phyloP scores from a whole-genome alignment of 23 red algal species.

The Gracilariopsis chorda region DNA sequence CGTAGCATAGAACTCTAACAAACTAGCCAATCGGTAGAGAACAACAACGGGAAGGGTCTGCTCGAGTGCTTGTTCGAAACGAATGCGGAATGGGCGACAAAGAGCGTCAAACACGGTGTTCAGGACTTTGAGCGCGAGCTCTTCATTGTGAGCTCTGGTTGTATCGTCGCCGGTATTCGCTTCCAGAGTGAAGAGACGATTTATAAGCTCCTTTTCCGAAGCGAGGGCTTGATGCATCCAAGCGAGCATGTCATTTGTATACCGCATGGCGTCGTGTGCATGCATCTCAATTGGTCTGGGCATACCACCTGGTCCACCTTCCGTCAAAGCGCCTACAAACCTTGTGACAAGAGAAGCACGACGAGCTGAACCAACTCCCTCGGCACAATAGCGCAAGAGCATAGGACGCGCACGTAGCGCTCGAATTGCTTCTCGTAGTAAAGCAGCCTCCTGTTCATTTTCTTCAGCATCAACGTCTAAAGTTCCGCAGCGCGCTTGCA shows the following conservation, averaged over 20 bases:
- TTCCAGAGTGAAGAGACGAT: conserved; percentile 45
- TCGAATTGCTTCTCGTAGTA: conserved; percentile 62
- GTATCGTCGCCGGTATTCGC: conserved; percentile 25
- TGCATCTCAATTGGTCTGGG: conserved; percentile 83
- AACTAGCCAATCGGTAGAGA: conserved; percentile 74
- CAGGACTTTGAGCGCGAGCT: conserved; percentile 64
- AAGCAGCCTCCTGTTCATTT: conserved; percentile 55
- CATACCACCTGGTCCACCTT: conserved; percentile 62
- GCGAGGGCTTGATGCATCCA: conserved; percentile 92
- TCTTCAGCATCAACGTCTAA: conserved; percentile 73
- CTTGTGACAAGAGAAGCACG: conserved; percentile 67
- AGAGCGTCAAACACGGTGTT: conserved; percentile 87
- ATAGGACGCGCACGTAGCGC: conserved; percentile 71
- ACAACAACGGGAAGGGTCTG: conserved; percentile 67
- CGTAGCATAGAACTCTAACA: conserved; percentile 84
- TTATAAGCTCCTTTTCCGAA: conserved; percentile 70
- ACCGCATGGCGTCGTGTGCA: conserved; percentile 86
- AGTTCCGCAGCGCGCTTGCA: conserved; percentile 69
- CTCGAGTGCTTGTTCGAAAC: conserved; percentile 81
- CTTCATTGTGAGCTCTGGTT: conserved; percentile 32
- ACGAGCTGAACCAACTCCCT: conserved; percentile 74
- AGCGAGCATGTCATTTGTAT: conserved; percentile 97
- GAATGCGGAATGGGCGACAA: conserved; percentile 84
- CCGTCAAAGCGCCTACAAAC: conserved; percentile 78
- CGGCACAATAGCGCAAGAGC: conserved; percentile 67